phyloP scores from a whole-genome alignment of 2,329 filamentous ascomycete species.

The Cytospora chrysosperma region DNA sequence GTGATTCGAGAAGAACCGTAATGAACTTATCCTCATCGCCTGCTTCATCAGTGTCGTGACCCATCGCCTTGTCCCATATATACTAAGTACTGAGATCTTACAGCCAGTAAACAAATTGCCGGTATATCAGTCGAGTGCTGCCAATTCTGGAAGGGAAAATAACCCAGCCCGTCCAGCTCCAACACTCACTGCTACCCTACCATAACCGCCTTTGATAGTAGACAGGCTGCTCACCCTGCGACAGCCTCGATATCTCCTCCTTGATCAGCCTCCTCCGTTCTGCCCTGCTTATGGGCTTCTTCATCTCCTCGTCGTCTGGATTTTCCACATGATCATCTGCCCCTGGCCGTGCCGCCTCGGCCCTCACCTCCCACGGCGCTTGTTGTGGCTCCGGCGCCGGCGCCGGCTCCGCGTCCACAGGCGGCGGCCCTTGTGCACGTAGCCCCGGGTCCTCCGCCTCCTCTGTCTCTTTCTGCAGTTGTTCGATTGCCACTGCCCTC shows the following conservation, averaged over 20 bases:
- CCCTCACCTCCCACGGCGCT: constrained; percentile 22
- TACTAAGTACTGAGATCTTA: not conserved
- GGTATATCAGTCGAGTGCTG: not conserved
- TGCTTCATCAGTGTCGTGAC: not conserved
- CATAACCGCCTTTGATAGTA: constrained; percentile 57
- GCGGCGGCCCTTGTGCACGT: not conserved
- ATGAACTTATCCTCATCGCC: not conserved
- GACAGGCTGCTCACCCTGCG: constrained; percentile 45
- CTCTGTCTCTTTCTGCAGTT: constrained; percentile 3
- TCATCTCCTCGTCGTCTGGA: constrained; percentile 37
- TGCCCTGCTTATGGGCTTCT: constrained; percentile 50
- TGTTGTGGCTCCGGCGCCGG: constrained; percentile 6
- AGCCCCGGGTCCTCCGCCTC: not conserved
- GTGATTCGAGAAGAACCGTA: not conserved
- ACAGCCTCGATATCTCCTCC: constrained; percentile 52
- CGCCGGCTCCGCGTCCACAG: too few species aligned
- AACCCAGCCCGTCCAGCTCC: not conserved
- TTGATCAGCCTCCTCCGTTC: constrained; percentile 59
- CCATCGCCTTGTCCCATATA: not conserved
- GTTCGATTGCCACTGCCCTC: constrained; percentile 6
- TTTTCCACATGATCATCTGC: constrained; percentile 34
- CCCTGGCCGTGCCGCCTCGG: not conserved
- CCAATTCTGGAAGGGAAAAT: not conserved
- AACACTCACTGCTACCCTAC: constrained; percentile 40
- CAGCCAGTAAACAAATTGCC: not conserved